Percentiles rank a stretch among this genome's conserved stretches.
Evolutionary conservation across 257 asterid species (phyloP).

Genomic region (Solanum chiquidenum): DNA sequence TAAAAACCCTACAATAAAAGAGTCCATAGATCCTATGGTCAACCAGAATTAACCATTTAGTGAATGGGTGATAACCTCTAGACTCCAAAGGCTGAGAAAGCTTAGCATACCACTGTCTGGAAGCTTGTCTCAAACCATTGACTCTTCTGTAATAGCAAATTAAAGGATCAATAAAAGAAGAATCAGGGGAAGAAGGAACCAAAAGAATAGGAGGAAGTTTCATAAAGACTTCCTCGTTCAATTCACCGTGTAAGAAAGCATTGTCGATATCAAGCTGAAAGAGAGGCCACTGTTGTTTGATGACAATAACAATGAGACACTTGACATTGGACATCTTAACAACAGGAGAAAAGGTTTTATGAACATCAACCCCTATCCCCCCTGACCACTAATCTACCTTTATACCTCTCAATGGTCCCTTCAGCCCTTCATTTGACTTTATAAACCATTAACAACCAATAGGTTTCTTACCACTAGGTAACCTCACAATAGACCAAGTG

Average conservation of each 20-base stretch:
- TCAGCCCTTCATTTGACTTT: background rate
- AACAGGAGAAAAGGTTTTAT: background rate
- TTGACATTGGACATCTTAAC: background rate
- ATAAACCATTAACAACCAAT: background rate
- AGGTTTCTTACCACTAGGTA: background rate
- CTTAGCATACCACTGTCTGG: background rate
- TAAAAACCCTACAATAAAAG: background rate
- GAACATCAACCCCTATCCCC: background rate
- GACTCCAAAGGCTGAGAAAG: background rate
- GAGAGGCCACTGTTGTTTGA: background rate
- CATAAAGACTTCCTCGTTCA: background rate
- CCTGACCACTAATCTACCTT: background rate
- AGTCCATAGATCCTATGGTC: background rate
- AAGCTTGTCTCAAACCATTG: background rate
- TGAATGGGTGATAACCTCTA: too few relatives aligned
- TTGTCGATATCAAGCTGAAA: background rate
- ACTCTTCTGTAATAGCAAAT: background rate
- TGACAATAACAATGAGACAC: background rate
- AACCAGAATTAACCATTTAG: too few relatives aligned
- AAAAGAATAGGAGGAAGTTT: background rate
- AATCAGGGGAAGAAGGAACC: background rate
- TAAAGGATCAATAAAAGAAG: background rate
- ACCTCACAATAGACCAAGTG: background rate
- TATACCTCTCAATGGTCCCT: background rate
- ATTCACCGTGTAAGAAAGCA: background rate